Evolutionary conservation across 192 early-diverging fungal genomes (phyloP).

Genomic region (Glomus cerebriforme): DNA sequence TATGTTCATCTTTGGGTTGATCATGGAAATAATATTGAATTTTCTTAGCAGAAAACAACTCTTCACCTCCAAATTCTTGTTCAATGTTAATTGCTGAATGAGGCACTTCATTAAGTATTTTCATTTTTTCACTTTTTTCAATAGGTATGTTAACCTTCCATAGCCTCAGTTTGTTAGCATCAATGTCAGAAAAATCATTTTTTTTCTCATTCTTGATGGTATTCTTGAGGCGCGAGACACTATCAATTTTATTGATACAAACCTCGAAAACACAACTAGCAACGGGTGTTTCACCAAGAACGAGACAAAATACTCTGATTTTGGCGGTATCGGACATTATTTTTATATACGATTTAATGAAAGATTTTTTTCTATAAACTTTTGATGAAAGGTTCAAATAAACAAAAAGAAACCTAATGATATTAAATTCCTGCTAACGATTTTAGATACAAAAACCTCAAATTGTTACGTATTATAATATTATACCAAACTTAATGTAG

Average conservation of each 20-base stretch:
- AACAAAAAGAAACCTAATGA: too few relatives aligned
- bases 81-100: not conserved
- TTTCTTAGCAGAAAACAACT: not conserved
- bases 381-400: too few relatives aligned
- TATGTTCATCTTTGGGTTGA: not conserved
- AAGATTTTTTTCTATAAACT: too few relatives aligned
- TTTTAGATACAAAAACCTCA: too few relatives aligned
- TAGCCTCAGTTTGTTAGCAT: not conserved
- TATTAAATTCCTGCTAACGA: too few relatives aligned
- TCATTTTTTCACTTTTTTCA: not conserved
- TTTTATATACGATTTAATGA: too few relatives aligned
- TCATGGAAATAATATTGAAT: not conserved
- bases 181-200: not conserved
- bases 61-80: not conserved
- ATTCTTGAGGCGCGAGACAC: not conserved
- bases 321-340: not conserved
- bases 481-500: too few relatives aligned
- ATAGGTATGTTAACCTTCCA: constrained; percentile 7
- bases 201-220: not conserved
- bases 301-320: not conserved
- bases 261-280: not conserved
- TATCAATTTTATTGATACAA: not conserved
- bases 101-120: not conserved
- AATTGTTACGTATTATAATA: too few relatives aligned
- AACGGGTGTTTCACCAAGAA: not conserved